Evolutionary conservation across 257 asterid species (phyloP), one percentile per base, ranked within the genome.

Genomic region (Marsdenia floribunda): DNA sequence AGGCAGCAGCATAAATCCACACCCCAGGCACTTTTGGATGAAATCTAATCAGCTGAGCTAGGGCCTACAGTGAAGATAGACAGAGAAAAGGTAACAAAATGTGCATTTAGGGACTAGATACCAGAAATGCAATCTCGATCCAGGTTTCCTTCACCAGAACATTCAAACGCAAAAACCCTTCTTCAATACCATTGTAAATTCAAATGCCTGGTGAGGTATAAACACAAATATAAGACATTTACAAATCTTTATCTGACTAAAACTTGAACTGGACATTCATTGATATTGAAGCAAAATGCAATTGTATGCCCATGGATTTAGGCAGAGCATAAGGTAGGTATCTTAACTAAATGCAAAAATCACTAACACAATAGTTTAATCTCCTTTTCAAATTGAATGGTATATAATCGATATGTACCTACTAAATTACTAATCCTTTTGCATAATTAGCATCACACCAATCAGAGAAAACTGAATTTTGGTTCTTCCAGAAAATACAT

Each of bases 1-100:
- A 92, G 35, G 98, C 96, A 50, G 99, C 98, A 76, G 98, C 97
- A 80, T 95, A 92, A 61, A 95, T 88, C 98, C 98, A 95, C 35
- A 88, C 90, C 70, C 96, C 90, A 68, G 99, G 88, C n/a, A 90
- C 89, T 84, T 88, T 95, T 37, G 99, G 97, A 79, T 95, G 98
- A 85, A 89, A 87, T 75, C 97, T 86, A 70, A 95, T 88, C 68
- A 89, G 85, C 75, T 88, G 90, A 29, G 97, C 98, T 71, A 95
- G 84, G 65, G 87, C 99, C 98, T 92, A 77, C 42, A 52, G 35
- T 77, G 77, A 40, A 38, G 71, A 6, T 35, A 6, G 24, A 64
- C 26, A 63, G 35, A 35, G 24, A 64, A 18, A 64, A 16, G 6
- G 14, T 35, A 35, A 6, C 49, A 37, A 64, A 64, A 37, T 37